Evolutionary conservation across 2,329 filamentous ascomycete genomes (phyloP).

Genomic region (Aspergillus fischeri): DNA sequence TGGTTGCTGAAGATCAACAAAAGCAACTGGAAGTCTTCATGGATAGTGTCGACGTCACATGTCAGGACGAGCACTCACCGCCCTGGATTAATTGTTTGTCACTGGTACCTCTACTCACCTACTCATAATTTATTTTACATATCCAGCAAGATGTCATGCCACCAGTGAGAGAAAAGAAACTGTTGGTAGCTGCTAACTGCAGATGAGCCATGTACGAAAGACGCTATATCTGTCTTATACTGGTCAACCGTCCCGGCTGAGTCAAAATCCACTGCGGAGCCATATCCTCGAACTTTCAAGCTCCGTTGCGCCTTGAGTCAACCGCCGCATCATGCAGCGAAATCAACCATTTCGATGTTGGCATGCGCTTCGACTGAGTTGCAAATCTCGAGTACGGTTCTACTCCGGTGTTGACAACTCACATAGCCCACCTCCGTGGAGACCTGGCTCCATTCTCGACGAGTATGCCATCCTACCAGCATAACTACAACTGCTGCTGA

Average conservation of each 20-base stretch:
- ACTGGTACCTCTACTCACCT: not conserved
- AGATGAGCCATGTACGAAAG: constrained; percentile 16
- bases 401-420: constrained; percentile 21
- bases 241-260: constrained; percentile 9
- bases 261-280: constrained; percentile 1
- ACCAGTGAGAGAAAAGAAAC: constrained; percentile 1
- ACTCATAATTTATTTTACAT: not conserved
- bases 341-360: constrained; percentile 33
- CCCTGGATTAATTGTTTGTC: constrained; percentile 1
- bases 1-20: not conserved
- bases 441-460: constrained; percentile 56
- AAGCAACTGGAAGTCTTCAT: not conserved
- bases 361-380: constrained; percentile 21
- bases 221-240: constrained; percentile 5
- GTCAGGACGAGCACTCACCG: constrained; percentile 10
- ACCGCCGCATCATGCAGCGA: constrained; percentile 36
- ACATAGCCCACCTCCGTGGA: constrained; percentile 51
- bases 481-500: constrained; percentile 13
- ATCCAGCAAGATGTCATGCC: constrained; percentile 5
- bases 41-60: constrained; percentile 9
- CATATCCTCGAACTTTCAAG: constrained; percentile 9
- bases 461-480: constrained; percentile 43
- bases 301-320: constrained; percentile 15
- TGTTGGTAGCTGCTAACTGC: constrained; percentile 2
- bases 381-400: constrained; percentile 18